Percentiles rank a stretch among this genome's conserved stretches.
phyloP scores from a whole-genome alignment of 2,329 filamentous ascomycete species.

The Aspergillus piperis region DNA sequence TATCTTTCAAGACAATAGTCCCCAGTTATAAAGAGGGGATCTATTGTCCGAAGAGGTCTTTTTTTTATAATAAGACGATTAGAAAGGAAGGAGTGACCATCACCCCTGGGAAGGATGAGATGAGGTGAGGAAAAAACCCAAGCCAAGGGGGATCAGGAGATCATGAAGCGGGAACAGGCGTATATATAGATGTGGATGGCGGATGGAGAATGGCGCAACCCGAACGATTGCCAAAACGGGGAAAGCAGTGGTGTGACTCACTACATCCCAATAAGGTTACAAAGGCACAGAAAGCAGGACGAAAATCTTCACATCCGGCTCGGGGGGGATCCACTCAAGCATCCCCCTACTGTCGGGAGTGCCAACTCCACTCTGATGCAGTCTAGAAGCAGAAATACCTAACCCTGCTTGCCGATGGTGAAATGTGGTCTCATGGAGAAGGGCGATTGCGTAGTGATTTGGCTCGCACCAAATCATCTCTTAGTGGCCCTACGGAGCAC shows the following conservation, averaged over 20 bases:
- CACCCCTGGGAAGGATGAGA: constrained; percentile 41
- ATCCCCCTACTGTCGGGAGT: constrained; percentile 8
- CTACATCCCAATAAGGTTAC: constrained; percentile 21
- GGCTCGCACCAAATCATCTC: not conserved
- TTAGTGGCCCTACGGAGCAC: constrained; percentile 4
- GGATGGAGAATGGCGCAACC: constrained; percentile 8
- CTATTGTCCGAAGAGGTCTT: not conserved
- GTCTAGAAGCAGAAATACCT: constrained; percentile 4
- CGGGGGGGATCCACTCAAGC: constrained; percentile 10
- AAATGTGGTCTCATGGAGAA: constrained; percentile 8
- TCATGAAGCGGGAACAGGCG: not conserved
- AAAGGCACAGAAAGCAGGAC: constrained; percentile 7
- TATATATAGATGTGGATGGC: constrained; percentile 17
- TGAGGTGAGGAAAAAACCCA: constrained; percentile 28
- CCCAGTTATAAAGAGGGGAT: not conserved
- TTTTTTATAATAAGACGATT: constrained; percentile 16
- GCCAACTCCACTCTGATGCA: constrained; percentile 14
- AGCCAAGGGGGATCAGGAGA: constrained; percentile 11
- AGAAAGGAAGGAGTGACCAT: constrained; percentile 38
- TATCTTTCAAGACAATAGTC: not conserved
- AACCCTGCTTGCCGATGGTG: constrained; percentile 4
- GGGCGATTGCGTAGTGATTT: constrained; percentile 6
- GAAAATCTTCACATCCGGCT: constrained; percentile 15
- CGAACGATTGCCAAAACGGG: constrained; percentile 14
- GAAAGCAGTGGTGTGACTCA: constrained; percentile 29